Conservation (phyloP, 2,329 filamentous ascomycete species). For the Aspergillus sp. region DNA sequence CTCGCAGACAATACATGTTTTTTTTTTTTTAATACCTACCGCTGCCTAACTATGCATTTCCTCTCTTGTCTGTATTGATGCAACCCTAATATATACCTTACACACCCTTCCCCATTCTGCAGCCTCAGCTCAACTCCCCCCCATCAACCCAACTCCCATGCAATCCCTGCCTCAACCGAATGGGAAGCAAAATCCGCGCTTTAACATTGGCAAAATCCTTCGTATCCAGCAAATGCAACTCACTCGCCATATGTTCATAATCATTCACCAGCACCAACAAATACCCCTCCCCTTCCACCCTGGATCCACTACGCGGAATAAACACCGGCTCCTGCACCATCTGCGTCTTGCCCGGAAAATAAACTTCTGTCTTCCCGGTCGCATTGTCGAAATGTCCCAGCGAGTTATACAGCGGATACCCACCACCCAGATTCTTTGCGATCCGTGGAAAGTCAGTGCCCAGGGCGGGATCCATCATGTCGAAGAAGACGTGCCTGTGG, state of each 20-base stretch:
- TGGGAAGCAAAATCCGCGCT: conserved; percentile 17
- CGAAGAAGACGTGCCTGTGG: conserved; percentile 43
- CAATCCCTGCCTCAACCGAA: conserved; percentile 19
- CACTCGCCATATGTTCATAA: conserved; percentile 22
- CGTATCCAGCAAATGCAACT: conserved; percentile 23
- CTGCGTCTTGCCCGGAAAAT: conserved; percentile 45
- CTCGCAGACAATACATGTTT: too few relatives aligned
- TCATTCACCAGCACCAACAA: conserved; percentile 24
- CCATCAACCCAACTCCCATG: conserved; percentile 24
- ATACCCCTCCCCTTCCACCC: conserved; percentile 22
- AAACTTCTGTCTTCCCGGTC: conserved; percentile 42
- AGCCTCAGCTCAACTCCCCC: not conserved
- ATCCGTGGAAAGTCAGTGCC: conserved; percentile 30
- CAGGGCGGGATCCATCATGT: conserved; percentile 44
- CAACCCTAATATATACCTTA: too few relatives aligned
- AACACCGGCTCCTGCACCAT: conserved; percentile 27
- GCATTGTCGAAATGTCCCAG: conserved; percentile 45
- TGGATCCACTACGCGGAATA: conserved; percentile 16
- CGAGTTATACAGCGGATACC: conserved; percentile 45
- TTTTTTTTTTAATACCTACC: too few relatives aligned
- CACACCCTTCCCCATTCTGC: too few relatives aligned
- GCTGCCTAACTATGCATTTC: too few relatives aligned
- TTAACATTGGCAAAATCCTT: conserved; percentile 8
- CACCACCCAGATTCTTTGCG: conserved; percentile 29
- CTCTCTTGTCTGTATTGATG: too few relatives aligned